Evolutionary conservation across 805 yeast genomes (phyloP), one percentile per base, ranked within the genome.

Genomic region (Cyberlindnera mycetangii): DNA sequence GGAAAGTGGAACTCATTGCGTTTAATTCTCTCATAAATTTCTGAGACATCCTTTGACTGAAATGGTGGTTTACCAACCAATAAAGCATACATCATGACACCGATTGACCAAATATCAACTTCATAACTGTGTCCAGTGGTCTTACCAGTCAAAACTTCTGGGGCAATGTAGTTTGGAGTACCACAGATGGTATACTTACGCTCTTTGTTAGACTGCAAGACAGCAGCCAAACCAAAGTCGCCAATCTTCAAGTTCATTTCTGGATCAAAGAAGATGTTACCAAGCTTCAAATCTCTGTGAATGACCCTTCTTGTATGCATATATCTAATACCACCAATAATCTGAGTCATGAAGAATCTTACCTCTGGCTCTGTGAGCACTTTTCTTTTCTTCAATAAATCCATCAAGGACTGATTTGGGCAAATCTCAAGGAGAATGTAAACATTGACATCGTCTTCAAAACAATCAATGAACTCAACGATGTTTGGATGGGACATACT

Each of bases 111-210:
- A 48, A 89, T 79, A 65, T 93, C 99, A 33, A 89, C 97, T 65
- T 89, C 97, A 61, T 81, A 90, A 41, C 95, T 82, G 65, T 93
- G 99, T 8, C 98, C 99, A 11, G 80, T 75, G 42, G 73, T 78
- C 58, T 89, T 89, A 22, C 96, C 95, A 32, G 89, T 86, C 52
- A 93, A 74, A 18, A 93, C 96, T 70, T 93, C 99, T 7, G 99
- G 99, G 1, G 99, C 97, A 61, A 93, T 93, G 64, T 93, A 93
- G 68, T 93, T 93, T 48, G 99, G 99, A 19, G 99, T 93, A 43
- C 99, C 99, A 67, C 99, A 93, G 44, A 93, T 88, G 35, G 99
- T 92, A 62, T 83, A 86, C 60, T 92, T 89, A 53, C 92, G 81
- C 40, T 87, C 87, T 46, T 75, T 76, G 24, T 76, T 71, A 18